These are phyloP conservation scores for Telfairia occidentalis DNA, from an alignment of 331 rosid genomes.

Conservation along the genomic window DNA sequence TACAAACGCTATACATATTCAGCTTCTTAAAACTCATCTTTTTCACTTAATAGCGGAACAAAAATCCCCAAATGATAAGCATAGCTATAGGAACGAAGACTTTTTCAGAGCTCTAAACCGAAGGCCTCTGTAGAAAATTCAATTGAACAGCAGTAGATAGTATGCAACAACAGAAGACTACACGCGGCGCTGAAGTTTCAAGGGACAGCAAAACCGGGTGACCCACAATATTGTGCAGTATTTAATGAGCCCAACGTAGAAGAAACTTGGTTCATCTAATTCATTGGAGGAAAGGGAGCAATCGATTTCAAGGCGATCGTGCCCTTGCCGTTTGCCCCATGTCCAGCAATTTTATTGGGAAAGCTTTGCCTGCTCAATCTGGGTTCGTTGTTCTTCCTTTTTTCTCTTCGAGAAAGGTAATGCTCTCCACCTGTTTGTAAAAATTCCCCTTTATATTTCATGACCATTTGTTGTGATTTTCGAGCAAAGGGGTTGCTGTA, in stretches of 20 bases:
- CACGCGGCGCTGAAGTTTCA: neutral
- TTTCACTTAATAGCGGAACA: too few relatives aligned
- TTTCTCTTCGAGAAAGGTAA: neutral
- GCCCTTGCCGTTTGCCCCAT: conserved; percentile 7
- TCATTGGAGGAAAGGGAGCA: conserved; percentile 2
- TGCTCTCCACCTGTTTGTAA: neutral
- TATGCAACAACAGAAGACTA: neutral
- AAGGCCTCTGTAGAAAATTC: neutral
- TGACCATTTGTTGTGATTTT: neutral
- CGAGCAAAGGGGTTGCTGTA: neutral
- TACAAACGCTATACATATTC: too few relatives aligned
- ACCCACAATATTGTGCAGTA: neutral
- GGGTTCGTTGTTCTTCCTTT: neutral
- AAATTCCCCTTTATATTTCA: neutral
- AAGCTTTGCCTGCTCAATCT: conserved; percentile 3
- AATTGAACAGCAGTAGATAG: neutral
- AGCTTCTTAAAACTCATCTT: too few relatives aligned
- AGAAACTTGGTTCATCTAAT: neutral
- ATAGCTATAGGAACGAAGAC: too few relatives aligned
- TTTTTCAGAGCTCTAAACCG: too few relatives aligned
- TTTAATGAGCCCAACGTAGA: neutral
- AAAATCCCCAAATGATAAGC: too few relatives aligned
- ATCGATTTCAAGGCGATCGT: neutral
- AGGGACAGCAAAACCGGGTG: neutral
- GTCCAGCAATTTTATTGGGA: neutral